Conservation (phyloP, 192 early-diverging fungal genomes). For the Coemansia sp. region DNA sequence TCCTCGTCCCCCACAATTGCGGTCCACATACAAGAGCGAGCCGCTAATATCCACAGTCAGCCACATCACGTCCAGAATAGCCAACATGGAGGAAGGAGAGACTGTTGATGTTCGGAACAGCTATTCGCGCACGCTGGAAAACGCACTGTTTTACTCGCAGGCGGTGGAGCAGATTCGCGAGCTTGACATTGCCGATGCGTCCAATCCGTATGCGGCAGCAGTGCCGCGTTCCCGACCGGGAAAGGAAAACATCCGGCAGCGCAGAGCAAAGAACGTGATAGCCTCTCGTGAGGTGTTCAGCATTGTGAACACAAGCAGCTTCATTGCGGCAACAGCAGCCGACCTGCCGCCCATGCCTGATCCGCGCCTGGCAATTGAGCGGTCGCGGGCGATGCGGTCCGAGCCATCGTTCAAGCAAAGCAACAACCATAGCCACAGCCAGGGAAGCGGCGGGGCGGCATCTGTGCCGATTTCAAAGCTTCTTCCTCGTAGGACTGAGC, state of each 20-base stretch:
- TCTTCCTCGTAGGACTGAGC: conserved; percentile 4
- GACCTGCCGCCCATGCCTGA: conserved; percentile 2
- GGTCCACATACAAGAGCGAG: conserved; percentile 49
- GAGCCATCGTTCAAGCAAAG: conserved; percentile 36
- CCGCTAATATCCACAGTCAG: conserved; percentile 20
- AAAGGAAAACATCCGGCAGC: conserved; percentile 49
- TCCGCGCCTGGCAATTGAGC: conserved; percentile 9
- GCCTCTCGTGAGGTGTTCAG: conserved; percentile 49
- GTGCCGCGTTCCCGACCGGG: conserved; percentile 39
- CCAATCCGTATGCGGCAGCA: conserved; percentile 22
- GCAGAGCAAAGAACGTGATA: conserved; percentile 44
- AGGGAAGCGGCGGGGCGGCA: background rate
- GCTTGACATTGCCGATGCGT: conserved; percentile 21
- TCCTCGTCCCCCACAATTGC: conserved; percentile 21
- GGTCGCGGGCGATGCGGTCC: conserved; percentile 37
- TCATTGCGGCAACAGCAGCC: conserved; percentile 22
- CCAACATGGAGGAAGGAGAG: background rate
- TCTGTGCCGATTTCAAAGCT: conserved; percentile 32
- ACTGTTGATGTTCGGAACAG: conserved; percentile 14
- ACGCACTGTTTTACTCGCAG: conserved; percentile 52
- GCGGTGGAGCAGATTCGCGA: conserved; percentile 45
- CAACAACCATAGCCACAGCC: background rate
- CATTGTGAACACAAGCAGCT: conserved; percentile 32
- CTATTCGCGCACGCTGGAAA: conserved; percentile 53
- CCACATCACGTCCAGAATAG: background rate